Evolutionary conservation across 2,329 filamentous ascomycete species (phyloP), one percentile per base, ranked within the genome.

Genomic region (Penicillium sp.): DNA sequence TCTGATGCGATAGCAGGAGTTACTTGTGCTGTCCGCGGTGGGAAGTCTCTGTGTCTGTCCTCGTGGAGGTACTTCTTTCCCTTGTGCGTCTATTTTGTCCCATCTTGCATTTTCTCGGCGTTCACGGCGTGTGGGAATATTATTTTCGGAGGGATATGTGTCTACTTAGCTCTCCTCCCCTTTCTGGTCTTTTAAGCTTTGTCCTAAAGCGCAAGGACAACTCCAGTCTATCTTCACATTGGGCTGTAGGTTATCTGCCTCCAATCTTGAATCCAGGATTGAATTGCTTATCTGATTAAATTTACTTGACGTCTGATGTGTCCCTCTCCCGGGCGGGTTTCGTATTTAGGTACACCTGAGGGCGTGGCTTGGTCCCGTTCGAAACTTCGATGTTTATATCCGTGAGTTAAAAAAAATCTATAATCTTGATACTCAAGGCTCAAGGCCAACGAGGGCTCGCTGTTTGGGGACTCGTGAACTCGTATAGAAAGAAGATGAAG

Each of bases 401-500:
- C 33, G 26, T 44, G 26, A 19, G 37, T 8, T 10, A 33, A 45
- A 22, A 13, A 54, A n/a, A 22, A n/a, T n/a, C 38, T 22, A 17
- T 40, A 55, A n/a, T 33, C 30, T 33, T 51, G 28, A 35, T 28
- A 28, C 28, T 17, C 44, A 26, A 17, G 13, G 44, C 44, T 28
- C 44, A 26, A 24, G 4, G 42, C 42, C 42, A 53, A 9, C 30
- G 35, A 13, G 22, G 40, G 22, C 45, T 42, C 37, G 38, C 37
- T 22, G 17, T 40, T 44, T 28, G 26, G 53, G 26, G 33, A 55
- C 53, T 44, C 53, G 37, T 54, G 30, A 40, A 40, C 51, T 54
- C 51, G 51, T 54, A 40, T 53, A 35, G 30, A 53, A 53, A 22
- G n/a, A 8, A 24, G 40, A 22, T 42, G 30, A 38, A 53, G 24